These are phyloP conservation scores for Aspergillus bombycis DNA, from an alignment of 2,329 filamentous ascomycete species.

Conservation along the genomic window DNA sequence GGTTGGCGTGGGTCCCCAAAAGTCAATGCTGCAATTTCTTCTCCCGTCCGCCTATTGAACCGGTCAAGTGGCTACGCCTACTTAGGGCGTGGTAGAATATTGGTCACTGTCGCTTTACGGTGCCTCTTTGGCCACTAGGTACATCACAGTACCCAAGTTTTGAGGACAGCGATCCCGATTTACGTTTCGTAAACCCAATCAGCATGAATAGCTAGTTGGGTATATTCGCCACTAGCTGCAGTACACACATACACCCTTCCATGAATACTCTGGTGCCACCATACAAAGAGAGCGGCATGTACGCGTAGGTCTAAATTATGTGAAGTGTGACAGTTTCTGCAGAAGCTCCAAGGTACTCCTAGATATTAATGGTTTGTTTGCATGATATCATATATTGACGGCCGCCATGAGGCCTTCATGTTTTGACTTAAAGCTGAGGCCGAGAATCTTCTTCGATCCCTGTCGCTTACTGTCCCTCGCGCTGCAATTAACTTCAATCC, in stretches of 20 bases:
- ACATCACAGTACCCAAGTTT: not conserved
- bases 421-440: not conserved
- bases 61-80: not conserved
- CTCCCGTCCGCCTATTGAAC: not conserved
- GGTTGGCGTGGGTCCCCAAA: not conserved
- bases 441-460: not conserved
- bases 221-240: not conserved
- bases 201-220: conserved; percentile 60
- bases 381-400: not conserved
- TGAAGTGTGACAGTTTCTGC: not conserved
- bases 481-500: not conserved
- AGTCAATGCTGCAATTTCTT: conserved; percentile 19
- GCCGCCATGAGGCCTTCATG: not conserved
- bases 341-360: not conserved
- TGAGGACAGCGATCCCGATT: not conserved
- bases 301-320: not conserved
- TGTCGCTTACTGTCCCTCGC: not conserved
- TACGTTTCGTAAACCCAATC: not conserved
- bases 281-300: not conserved
- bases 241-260: not conserved
- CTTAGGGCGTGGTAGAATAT: not conserved
- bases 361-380: not conserved
- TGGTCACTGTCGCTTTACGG: not conserved
- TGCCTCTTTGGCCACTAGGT: not conserved
- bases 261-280: not conserved